phyloP scores from a whole-genome alignment of 2,329 filamentous ascomycete species.

The Phaeosphaeria sp. region DNA sequence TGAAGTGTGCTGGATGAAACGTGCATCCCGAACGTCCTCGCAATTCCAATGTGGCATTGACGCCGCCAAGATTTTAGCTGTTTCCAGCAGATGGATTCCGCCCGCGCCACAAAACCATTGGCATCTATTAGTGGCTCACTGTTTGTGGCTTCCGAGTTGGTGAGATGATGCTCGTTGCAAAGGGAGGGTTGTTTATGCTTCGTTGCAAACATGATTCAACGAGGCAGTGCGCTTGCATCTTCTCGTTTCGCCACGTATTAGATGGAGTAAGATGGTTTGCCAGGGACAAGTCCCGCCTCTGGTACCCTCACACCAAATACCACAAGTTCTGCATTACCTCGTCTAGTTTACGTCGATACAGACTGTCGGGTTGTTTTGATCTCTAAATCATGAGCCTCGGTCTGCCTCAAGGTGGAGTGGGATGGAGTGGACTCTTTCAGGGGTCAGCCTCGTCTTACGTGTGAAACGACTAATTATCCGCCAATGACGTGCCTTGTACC shows the following conservation, averaged over 20 bases:
- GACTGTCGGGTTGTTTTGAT: too few species aligned
- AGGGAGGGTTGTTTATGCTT: background rate
- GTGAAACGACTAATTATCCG: constrained; percentile 28
- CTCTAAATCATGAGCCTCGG: background rate
- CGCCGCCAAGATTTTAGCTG: constrained; percentile 29
- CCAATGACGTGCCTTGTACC: constrained; percentile 19
- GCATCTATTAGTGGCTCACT: constrained; percentile 21
- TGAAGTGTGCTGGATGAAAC: constrained; percentile 27
- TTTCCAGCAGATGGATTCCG: constrained; percentile 25
- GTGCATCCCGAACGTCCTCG: constrained; percentile 19
- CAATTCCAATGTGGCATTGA: constrained; percentile 14
- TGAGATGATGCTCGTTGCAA: background rate
- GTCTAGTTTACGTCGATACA: too few species aligned
- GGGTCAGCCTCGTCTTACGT: constrained; percentile 22
- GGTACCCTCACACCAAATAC: too few species aligned
- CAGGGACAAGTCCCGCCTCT: background rate
- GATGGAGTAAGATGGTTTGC: too few species aligned
- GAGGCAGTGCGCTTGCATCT: background rate
- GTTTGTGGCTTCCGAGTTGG: background rate
- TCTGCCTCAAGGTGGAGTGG: background rate
- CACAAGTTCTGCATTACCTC: too few species aligned
- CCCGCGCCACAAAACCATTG: constrained; percentile 16
- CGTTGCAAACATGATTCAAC: background rate
- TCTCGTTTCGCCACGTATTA: background rate
- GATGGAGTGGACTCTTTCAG: constrained; percentile 11